phyloP scores from a whole-genome alignment of 495 filamentous ascomycete genomes.

The Xylaria acuta region DNA sequence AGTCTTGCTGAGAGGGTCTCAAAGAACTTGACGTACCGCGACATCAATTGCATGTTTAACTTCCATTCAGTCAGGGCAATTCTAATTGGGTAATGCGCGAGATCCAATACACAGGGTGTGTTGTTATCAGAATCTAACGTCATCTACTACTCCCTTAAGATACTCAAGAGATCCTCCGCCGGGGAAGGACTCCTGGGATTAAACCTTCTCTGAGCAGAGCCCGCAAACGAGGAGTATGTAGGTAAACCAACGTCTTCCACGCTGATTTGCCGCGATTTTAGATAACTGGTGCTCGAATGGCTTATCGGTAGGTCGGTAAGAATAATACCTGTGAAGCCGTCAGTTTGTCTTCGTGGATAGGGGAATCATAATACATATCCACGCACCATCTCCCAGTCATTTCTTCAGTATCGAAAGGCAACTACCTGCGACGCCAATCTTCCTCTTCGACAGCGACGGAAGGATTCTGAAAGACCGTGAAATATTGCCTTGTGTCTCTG shows the following conservation, averaged over 20 bases:
- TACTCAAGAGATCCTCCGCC: not conserved
- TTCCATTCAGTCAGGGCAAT: not conserved
- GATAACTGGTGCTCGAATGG: not conserved
- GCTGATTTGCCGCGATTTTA: not conserved
- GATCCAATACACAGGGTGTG: not conserved
- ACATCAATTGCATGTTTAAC: not conserved
- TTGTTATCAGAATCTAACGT: not conserved
- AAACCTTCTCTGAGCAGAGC: not conserved
- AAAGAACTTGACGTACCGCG: slow-evolving; percentile 1
- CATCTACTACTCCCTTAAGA: not conserved
- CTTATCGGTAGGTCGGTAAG: not conserved
- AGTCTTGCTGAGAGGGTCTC: not conserved
- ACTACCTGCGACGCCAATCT: not conserved
- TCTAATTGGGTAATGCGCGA: not conserved
- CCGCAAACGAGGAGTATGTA: not conserved
- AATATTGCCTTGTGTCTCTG: not conserved
- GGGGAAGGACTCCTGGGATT: not conserved
- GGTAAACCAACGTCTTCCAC: not conserved
- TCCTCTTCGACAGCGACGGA: not conserved
- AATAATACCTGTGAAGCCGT: not conserved
- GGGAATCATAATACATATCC: not conserved
- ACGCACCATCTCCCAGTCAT: not conserved
- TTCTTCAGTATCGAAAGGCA: not conserved
- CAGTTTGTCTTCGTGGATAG: not conserved
- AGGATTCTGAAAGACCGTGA: not conserved